Conservation (phyloP, 345 rosid species). For the Eucalyptus erythrocorys region DNA sequence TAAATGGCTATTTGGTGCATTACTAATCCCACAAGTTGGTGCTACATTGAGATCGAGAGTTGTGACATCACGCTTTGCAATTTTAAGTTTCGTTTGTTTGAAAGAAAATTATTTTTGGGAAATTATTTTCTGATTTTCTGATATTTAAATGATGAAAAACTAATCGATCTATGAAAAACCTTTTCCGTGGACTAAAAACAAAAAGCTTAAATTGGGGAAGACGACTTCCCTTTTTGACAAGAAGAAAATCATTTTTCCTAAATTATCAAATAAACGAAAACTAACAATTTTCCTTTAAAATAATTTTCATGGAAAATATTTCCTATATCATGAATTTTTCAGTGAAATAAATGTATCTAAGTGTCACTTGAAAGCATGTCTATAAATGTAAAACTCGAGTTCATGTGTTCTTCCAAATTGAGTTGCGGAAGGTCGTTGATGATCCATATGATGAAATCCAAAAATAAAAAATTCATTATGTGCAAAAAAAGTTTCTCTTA, state of each 20-base stretch:
- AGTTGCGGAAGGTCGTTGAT: neutral
- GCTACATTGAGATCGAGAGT: neutral
- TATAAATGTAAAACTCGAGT: neutral
- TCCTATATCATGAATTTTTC: too few relatives aligned
- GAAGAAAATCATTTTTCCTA: neutral
- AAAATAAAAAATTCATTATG: neutral
- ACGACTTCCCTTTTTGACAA: neutral
- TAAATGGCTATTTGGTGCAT: neutral
- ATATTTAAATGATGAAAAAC: neutral
- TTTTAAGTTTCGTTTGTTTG: neutral
- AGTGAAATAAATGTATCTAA: neutral
- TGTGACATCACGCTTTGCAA: neutral
- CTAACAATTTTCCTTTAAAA: too few relatives aligned
- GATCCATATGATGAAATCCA: neutral
- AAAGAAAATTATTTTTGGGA: neutral
- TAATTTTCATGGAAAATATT: too few relatives aligned
- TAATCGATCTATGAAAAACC: neutral
- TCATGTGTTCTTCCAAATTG: neutral
- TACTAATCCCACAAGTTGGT: neutral
- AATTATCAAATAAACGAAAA: neutral
- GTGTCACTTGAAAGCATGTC: neutral
- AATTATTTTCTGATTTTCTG: neutral
- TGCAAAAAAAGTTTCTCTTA: neutral
- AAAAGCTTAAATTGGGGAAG: neutral
- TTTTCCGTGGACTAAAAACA: neutral